Evolutionary conservation across 345 rosid genomes (phyloP).

Genomic region (Populus simonii): DNA sequence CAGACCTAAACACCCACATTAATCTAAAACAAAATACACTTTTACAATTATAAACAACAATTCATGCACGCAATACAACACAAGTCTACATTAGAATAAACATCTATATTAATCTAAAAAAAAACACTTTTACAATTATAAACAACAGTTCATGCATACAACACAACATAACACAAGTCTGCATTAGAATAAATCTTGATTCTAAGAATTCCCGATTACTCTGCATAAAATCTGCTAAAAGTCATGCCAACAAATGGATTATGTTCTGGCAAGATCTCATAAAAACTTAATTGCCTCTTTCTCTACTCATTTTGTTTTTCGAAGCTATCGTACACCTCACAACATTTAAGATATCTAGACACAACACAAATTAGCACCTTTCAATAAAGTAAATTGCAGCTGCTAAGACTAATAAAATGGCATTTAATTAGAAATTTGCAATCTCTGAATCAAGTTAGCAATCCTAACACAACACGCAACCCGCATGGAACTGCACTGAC

Average conservation of each 20-base stretch:
- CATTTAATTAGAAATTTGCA: constrained; percentile 20
- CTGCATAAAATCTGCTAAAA: not conserved
- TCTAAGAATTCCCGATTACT: not conserved
- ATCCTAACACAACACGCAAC: constrained; percentile 27
- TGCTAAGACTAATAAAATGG: constrained; percentile 8
- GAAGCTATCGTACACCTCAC: not conserved
- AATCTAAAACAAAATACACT: no score
- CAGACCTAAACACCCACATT: rapidly evolving
- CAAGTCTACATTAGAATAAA: not conserved
- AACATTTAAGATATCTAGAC: not conserved
- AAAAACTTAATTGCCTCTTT: not conserved
- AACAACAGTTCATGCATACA: not conserved
- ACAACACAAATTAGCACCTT: not conserved
- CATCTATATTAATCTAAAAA: no score
- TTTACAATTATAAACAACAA: no score
- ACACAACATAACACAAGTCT: not conserved
- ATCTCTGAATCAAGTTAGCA: constrained; percentile 6
- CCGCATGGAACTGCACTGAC: constrained; percentile 2
- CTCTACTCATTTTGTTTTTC: not conserved
- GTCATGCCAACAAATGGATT: not conserved
- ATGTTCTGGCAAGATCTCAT: not conserved
- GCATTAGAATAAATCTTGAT: not conserved
- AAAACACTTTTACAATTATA: no score
- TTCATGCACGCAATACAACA: not conserved
- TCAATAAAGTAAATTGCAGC: constrained; percentile 6